A percentile compares a stretch with the other conserved stretches of the same genome.
Evolutionary conservation across 345 rosid species (phyloP).

Genomic region (Linum trigynum): DNA sequence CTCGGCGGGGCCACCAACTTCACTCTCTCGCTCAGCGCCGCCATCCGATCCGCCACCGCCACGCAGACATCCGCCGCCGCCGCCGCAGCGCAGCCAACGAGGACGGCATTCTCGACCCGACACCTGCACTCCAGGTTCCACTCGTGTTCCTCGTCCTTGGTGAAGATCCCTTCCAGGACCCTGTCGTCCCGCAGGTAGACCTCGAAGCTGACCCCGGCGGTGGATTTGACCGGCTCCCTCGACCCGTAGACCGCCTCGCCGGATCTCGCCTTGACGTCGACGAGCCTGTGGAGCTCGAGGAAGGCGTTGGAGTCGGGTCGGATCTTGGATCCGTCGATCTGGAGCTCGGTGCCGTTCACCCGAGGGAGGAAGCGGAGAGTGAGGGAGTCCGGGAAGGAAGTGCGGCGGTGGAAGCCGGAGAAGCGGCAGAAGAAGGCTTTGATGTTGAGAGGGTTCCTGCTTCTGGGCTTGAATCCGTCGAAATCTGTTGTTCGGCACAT

Average conservation of each 20-base stretch:
- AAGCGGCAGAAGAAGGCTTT: conserved; percentile 56
- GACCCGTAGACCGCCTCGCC: conserved; percentile 47
- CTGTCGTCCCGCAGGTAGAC: conserved; percentile 55
- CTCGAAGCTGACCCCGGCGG: conserved; percentile 63
- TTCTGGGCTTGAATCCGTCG: conserved; percentile 15
- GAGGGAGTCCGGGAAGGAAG: conserved; percentile 39
- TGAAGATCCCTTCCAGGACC: conserved; percentile 47
- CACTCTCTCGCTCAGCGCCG: conserved; percentile 38
- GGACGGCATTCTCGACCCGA: conserved; percentile 27
- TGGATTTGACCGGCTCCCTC: conserved; percentile 44
- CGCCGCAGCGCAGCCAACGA: neutral
- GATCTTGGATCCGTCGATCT: conserved; percentile 45
- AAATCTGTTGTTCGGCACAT: conserved; percentile 62
- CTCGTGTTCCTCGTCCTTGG: conserved; percentile 34
- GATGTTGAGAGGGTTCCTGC: conserved; percentile 24
- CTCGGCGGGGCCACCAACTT: conserved; percentile 24
- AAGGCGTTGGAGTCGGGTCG: conserved; percentile 53
- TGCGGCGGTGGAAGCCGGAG: conserved; percentile 18
- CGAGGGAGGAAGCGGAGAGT: conserved; percentile 67
- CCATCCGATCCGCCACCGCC: conserved; percentile 48
- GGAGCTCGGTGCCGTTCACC: conserved; percentile 40
- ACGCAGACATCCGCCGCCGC: conserved; percentile 43
- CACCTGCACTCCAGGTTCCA: conserved; percentile 59
- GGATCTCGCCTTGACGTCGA: conserved; percentile 18
- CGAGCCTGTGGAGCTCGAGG: conserved; percentile 52